Percentiles rank a stretch among this genome's conserved stretches.
Conservation (phyloP, 768 basidiomycete species). For the Lactarius sp. region DNA sequence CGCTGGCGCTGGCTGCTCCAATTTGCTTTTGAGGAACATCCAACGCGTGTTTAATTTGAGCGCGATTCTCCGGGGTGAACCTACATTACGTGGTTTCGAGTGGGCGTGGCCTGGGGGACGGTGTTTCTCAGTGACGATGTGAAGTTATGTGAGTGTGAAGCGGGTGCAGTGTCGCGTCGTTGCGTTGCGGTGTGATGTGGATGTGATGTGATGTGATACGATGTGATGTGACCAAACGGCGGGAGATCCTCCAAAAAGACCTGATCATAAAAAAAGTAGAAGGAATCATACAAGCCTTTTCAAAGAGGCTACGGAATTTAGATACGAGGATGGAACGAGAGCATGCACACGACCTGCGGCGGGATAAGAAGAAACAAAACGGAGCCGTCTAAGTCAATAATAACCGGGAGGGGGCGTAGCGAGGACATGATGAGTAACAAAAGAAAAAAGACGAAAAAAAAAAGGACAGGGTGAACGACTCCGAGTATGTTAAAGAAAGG, state of each 20-base stretch:
- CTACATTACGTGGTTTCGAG: neutral
- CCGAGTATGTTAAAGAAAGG: neutral
- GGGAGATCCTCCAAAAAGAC: slow-evolving; percentile 12
- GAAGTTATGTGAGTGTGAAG: neutral
- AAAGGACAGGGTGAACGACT: neutral
- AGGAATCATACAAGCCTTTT: slow-evolving; percentile 14
- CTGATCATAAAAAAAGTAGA: slow-evolving; percentile 21
- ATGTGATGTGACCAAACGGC: neutral
- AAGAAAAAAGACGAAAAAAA: neutral
- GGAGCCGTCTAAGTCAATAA: slow-evolving; percentile 12
- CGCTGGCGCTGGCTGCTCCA: neutral
- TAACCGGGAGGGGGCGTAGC: neutral
- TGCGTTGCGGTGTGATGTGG: too few species aligned
- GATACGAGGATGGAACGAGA: slow-evolving; percentile 11
- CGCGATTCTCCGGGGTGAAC: neutral
- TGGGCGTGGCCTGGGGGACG: too few species aligned
- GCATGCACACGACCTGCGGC: slow-evolving; percentile 12
- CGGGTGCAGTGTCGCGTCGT: too few species aligned
- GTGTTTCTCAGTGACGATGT: neutral
- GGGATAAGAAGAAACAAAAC: neutral
- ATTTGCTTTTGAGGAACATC: neutral
- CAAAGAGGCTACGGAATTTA: slow-evolving; percentile 10
- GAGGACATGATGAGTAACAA: neutral
- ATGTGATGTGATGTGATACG: neutral
- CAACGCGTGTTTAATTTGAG: neutral